Evolutionary conservation across 192 early-diverging fungal species (phyloP), one percentile per base, ranked within the genome.

Genomic region (Linnemannia elongata): DNA sequence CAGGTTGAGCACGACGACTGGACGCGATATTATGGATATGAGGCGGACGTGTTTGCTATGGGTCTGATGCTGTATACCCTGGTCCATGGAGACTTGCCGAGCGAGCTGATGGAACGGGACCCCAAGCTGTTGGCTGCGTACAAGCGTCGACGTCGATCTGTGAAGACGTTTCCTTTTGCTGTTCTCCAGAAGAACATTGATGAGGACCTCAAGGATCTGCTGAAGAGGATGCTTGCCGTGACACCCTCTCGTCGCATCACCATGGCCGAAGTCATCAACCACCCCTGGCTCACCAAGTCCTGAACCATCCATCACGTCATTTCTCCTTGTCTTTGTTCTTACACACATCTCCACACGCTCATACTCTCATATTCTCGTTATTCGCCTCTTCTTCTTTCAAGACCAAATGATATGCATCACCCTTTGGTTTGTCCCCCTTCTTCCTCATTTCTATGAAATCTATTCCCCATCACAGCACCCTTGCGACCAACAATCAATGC

Each of bases 41-140:
- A 79, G 77, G 97, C 97, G 18, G 97, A 98, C 90, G 89, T 98
- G 69, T 98, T 96, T 96, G 96, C 95, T 6, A 91, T 98, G 82
- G 97, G 97, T 72, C 92, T 97, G 24, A 94, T 98, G 69, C 92
- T 97, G 27, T 97, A 95, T 83, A 96, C 97, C 69, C 87, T 97
- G 77, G 82, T 96, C 27, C 94, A 93, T 41, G 95, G 94, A 22
- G 94, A 96, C 87, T 84, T 93, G 15, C 95, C 95, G 7, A 27
- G 45, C 8, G 77, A 79, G 35, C 38, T 79, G 27, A 38, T 30
- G 27, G 77, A 72, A 52, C 70, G 47, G 24, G 47, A 79, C 5
- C 69, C 66, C 8, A 63, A 42, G 38, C 68, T 55, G 1, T 38
- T 72, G 13, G 69, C 68, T 35, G 69, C 77, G 0, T 79, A 79